Conservation (phyloP, 2,329 filamentous ascomycete genomes). For the Aspergillus vadensis region DNA sequence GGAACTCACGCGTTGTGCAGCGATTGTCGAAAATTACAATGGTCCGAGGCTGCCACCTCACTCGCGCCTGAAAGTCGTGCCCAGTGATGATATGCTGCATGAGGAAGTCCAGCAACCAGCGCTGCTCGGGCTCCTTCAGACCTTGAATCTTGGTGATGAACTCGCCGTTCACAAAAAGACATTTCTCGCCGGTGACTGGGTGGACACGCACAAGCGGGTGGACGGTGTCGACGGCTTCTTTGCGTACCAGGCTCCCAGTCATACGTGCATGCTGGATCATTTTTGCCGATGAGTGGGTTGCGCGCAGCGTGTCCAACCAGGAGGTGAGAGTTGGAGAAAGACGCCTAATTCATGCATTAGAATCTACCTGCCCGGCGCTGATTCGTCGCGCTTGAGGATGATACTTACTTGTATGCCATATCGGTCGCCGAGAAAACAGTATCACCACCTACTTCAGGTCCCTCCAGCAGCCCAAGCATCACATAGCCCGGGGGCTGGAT, state of each 20-base stretch:
- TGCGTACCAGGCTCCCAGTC: slow-evolving; percentile 47
- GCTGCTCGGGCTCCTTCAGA: slow-evolving; percentile 51
- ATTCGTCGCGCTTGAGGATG: neutral
- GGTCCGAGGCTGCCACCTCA: slow-evolving; percentile 52
- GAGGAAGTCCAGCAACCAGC: slow-evolving; percentile 51
- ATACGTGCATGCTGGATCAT: slow-evolving; percentile 48
- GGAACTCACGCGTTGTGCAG: slow-evolving; percentile 48
- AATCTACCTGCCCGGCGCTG: slow-evolving; percentile 8
- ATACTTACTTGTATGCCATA: slow-evolving; percentile 46
- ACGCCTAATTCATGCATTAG: slow-evolving; percentile 23
- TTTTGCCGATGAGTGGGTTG: slow-evolving; percentile 46
- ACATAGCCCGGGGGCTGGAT: slow-evolving; percentile 52
- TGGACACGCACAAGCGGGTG: slow-evolving; percentile 52
- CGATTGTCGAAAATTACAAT: slow-evolving; percentile 56
- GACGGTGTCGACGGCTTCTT: slow-evolving; percentile 47
- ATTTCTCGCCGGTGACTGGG: slow-evolving; percentile 53
- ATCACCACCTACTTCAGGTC: slow-evolving; percentile 54
- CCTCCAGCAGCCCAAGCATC: slow-evolving; percentile 52
- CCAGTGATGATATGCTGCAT: slow-evolving; percentile 51
- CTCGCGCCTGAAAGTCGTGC: slow-evolving; percentile 52
- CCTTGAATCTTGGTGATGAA: slow-evolving; percentile 53
- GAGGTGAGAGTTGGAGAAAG: slow-evolving; percentile 55
- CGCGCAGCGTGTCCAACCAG: slow-evolving; percentile 37
- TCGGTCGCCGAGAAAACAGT: slow-evolving; percentile 51
- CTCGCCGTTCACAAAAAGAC: slow-evolving; percentile 52